Evolutionary conservation across 2,329 filamentous ascomycete species (phyloP).

Genomic region (Cladophialophora carrionii): DNA sequence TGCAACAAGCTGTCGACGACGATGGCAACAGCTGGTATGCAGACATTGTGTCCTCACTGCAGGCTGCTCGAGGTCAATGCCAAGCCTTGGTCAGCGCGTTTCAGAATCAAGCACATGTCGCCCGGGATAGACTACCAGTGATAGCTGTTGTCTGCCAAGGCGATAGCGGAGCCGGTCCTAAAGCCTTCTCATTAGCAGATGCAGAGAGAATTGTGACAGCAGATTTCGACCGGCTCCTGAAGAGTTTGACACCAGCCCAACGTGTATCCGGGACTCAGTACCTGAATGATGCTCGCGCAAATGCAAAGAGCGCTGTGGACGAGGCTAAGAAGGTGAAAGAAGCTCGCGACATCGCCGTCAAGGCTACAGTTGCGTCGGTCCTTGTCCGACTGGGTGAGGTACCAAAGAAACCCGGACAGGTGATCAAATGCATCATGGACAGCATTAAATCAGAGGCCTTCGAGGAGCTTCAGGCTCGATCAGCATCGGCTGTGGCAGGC

Average conservation of each 20-base stretch:
- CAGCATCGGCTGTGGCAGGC: constrained; percentile 78
- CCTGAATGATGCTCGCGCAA: constrained; percentile 74
- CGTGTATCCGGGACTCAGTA: constrained; percentile 80
- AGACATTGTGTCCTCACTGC: constrained; percentile 86
- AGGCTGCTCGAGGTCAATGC: constrained; percentile 87
- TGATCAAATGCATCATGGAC: constrained; percentile 98
- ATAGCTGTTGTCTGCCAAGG: constrained; percentile 93
- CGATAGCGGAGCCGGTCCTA: constrained; percentile 86
- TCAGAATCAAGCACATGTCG: constrained; percentile 83
- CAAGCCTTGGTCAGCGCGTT: constrained; percentile 89
- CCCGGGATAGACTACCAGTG: constrained; percentile 72
- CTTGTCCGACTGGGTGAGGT: constrained; percentile 83
- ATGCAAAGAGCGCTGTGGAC: constrained; percentile 71
- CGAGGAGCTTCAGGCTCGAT: constrained; percentile 80
- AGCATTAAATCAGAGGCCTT: constrained; percentile 96
- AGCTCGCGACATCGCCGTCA: constrained; percentile 80
- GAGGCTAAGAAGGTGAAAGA: constrained; percentile 80
- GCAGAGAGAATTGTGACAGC: constrained; percentile 84
- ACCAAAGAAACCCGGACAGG: constrained; percentile 87
- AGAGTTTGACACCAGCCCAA: constrained; percentile 83
- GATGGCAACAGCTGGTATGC: constrained; percentile 82
- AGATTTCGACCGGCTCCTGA: constrained; percentile 87
- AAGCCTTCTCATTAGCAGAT: constrained; percentile 83
- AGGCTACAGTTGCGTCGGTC: constrained; percentile 82
- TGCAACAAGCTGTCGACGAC: constrained; percentile 77